Percentiles rank a stretch among this genome's conserved stretches.
These are phyloP conservation scores for Diaporthe sp. DNA, from an alignment of 2,329 filamentous ascomycete genomes.

Conservation along the genomic window DNA sequence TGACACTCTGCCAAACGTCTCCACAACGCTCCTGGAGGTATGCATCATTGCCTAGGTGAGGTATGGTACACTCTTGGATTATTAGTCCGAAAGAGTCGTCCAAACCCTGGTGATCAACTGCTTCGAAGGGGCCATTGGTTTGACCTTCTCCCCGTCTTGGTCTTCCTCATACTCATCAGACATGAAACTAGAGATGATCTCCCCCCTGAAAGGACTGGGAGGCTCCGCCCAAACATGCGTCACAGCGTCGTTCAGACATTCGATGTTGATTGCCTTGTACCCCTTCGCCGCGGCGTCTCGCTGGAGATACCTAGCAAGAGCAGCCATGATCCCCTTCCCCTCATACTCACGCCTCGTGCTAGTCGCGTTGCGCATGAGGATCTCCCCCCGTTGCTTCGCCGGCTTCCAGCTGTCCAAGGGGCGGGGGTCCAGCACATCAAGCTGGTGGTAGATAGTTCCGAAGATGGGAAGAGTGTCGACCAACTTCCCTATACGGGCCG, in stretches of 20 bases:
- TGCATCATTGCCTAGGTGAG: background rate
- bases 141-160: conserved; percentile 6
- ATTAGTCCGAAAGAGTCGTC: conserved; percentile 21
- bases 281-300: conserved; percentile 42
- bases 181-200: conserved; percentile 14
- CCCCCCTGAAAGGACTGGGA: conserved; percentile 45
- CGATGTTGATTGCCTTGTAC: conserved; percentile 48
- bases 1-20: background rate
- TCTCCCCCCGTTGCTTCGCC: conserved; percentile 46
- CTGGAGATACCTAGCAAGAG: conserved; percentile 47
- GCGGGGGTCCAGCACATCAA: conserved; percentile 46
- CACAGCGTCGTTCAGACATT: conserved; percentile 45
- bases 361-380: conserved; percentile 48
- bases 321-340: conserved; percentile 47
- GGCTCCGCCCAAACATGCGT: conserved; percentile 47
- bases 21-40: too few species aligned
- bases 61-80: too few species aligned
- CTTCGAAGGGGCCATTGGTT: conserved; percentile 10
- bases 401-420: conserved; percentile 43
- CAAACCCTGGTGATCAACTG: conserved; percentile 29
- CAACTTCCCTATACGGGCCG: conserved; percentile 32
- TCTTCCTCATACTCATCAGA: conserved; percentile 34
- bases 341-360: conserved; percentile 48
- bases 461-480: conserved; percentile 14
- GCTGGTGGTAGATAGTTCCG: conserved; percentile 14